A percentile compares a stretch with the other conserved stretches of the same genome.
Evolutionary conservation across 2,329 filamentous ascomycete genomes (phyloP).

Genomic region (Pseudonectria buxi): DNA sequence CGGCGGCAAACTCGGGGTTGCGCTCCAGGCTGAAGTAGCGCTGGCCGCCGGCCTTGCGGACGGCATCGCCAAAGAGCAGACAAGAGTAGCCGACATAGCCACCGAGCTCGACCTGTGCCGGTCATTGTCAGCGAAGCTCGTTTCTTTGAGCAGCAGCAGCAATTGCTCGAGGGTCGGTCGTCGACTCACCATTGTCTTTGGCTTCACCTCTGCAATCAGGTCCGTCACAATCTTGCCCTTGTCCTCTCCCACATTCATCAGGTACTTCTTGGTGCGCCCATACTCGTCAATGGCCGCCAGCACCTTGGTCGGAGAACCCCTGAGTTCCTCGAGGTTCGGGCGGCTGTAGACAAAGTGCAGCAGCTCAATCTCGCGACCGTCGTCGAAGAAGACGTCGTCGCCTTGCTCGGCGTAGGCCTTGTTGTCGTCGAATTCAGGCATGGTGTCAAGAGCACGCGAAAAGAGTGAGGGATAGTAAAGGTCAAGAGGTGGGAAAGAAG

Average conservation of each 20-base stretch:
- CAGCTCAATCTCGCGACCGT: conserved; percentile 68
- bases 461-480: no score
- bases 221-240: conserved; percentile 67
- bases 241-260: conserved; percentile 74
- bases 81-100: conserved; percentile 79
- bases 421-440: conserved; percentile 28
- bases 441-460: conserved; percentile 1
- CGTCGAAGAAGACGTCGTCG: conserved; percentile 47
- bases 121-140: neutral
- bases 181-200: conserved; percentile 51
- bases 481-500: no score
- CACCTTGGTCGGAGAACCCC: conserved; percentile 57
- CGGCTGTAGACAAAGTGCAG: conserved; percentile 61
- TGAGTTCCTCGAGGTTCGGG: conserved; percentile 54
- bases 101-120: conserved; percentile 58
- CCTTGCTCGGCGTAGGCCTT: conserved; percentile 37
- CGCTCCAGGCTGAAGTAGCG: conserved; percentile 66
- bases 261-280: conserved; percentile 52
- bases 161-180: neutral
- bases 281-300: conserved; percentile 66
- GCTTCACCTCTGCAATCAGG: conserved; percentile 60
- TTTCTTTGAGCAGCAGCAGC: no score
- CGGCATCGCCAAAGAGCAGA: conserved; percentile 64
- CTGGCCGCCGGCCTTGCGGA: conserved; percentile 56
- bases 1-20: conserved; percentile 66